These are phyloP conservation scores for Handroanthus guayacan DNA, from an alignment of 257 asterid genomes.

Conservation along the genomic window DNA sequence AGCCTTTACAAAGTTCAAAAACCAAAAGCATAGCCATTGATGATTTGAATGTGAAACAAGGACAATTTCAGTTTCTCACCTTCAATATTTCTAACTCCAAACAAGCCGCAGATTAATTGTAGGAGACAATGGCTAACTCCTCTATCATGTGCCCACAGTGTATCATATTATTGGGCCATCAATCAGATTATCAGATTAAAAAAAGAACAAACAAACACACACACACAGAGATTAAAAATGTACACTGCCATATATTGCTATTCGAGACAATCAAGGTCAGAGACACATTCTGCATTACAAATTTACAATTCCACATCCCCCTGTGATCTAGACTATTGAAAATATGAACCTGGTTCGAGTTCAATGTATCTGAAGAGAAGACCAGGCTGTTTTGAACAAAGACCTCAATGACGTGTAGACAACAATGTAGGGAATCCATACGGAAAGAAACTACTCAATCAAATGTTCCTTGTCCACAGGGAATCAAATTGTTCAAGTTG, in stretches of 20 bases:
- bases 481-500: not conserved
- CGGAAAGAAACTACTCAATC: not conserved
- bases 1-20: slow-evolving; percentile 2
- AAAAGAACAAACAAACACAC: not conserved
- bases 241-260: not conserved
- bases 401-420: not conserved
- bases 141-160: not conserved
- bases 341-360: slow-evolving; percentile 5
- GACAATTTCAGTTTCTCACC: too few species aligned
- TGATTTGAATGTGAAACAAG: not conserved
- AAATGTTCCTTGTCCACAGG: not conserved
- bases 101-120: too few species aligned
- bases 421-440: not conserved
- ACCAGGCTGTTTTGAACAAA: slow-evolving; percentile 7
- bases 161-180: slow-evolving; percentile 3
- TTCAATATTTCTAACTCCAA: too few species aligned
- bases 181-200: slow-evolving; percentile 1
- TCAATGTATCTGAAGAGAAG: not conserved
- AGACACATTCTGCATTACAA: not conserved
- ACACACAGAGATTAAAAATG: not conserved
- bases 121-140: too few species aligned
- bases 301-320: not conserved
- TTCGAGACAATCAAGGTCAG: not conserved
- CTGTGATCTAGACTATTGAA: not conserved
- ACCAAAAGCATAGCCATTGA: slow-evolving; percentile 3